phyloP scores from a whole-genome alignment of 225 moss, liverwort and hornwort species.

The Marchantia polymorpha region DNA sequence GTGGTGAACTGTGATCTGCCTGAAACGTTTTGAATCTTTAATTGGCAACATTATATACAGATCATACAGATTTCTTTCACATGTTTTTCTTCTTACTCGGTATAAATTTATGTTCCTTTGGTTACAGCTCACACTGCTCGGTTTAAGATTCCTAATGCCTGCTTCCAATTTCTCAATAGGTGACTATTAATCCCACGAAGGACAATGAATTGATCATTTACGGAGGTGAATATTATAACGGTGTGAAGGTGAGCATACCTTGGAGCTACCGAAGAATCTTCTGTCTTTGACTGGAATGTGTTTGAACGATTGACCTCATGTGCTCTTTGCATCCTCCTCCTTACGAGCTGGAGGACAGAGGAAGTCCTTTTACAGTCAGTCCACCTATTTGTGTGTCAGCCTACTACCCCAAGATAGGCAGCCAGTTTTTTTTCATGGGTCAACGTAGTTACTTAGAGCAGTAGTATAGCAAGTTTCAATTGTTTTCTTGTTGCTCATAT shows the following conservation, averaged over 20 bases:
- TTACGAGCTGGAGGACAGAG: too few species aligned
- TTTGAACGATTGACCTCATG: not conserved
- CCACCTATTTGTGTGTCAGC: not conserved
- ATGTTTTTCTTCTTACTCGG: too few species aligned
- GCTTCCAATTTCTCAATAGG: constrained; percentile 29
- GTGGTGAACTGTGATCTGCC: not conserved
- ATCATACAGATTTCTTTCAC: too few species aligned
- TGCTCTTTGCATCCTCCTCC: too few species aligned
- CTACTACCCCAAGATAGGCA: too few species aligned
- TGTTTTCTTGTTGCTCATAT: not conserved
- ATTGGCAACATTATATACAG: not conserved
- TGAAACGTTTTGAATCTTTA: not conserved
- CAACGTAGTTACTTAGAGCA: too few species aligned
- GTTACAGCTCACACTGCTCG: not conserved
- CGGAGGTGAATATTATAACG: constrained; percentile 79
- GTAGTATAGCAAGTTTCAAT: not conserved
- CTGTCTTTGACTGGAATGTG: not conserved
- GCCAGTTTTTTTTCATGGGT: too few species aligned
- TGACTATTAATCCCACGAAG: constrained; percentile 69
- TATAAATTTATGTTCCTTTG: not conserved
- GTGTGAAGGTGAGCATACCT: constrained; percentile 59
- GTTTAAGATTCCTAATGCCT: not conserved
- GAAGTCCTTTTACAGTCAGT: not conserved
- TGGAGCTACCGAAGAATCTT: not conserved
- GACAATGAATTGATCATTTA: constrained; percentile 71